A percentile compares a stretch with the other conserved stretches of the same genome.
These are phyloP conservation scores for Kluyveromyces dobzhanskii DNA, from an alignment of 805 yeast species.

Conservation along the genomic window DNA sequence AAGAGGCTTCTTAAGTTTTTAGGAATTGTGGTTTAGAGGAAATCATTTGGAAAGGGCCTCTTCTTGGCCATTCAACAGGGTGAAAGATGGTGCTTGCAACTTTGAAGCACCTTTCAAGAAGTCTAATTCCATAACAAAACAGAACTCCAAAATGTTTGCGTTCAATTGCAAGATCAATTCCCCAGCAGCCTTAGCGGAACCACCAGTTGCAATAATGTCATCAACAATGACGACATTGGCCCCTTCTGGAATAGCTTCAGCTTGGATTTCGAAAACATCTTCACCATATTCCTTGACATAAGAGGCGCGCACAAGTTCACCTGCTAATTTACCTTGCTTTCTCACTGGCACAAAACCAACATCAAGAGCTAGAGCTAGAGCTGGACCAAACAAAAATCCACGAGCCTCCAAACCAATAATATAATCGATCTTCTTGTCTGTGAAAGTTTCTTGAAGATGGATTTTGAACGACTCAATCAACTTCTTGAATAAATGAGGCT, in stretches of 20 bases:
- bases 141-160: conserved; percentile 69
- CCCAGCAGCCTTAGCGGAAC: conserved; percentile 92
- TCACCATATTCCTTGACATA: conserved; percentile 89
- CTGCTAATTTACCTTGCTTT: conserved; percentile 93
- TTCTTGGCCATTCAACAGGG: conserved; percentile 75
- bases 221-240: conserved; percentile 83
- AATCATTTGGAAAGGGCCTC: conserved; percentile 18
- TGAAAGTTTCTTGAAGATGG: conserved; percentile 52
- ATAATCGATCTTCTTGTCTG: conserved; percentile 64
- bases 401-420: conserved; percentile 93
- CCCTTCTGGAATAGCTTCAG: conserved; percentile 68
- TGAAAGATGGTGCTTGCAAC: conserved; percentile 80
- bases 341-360: conserved; percentile 94
- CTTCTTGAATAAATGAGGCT: conserved; percentile 73
- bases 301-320: conserved; percentile 60
- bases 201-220: conserved; percentile 97
- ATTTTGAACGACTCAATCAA: conserved; percentile 71
- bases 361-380: conserved; percentile 80
- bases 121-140: conserved; percentile 89
- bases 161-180: conserved; percentile 60
- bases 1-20: no score
- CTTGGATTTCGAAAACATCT: conserved; percentile 85
- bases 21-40: not conserved
- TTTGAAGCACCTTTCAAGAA: conserved; percentile 90
- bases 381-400: conserved; percentile 94